Evolutionary conservation across 106 monocot genomes (phyloP).

Genomic region (Dioscorea zingiberensis): DNA sequence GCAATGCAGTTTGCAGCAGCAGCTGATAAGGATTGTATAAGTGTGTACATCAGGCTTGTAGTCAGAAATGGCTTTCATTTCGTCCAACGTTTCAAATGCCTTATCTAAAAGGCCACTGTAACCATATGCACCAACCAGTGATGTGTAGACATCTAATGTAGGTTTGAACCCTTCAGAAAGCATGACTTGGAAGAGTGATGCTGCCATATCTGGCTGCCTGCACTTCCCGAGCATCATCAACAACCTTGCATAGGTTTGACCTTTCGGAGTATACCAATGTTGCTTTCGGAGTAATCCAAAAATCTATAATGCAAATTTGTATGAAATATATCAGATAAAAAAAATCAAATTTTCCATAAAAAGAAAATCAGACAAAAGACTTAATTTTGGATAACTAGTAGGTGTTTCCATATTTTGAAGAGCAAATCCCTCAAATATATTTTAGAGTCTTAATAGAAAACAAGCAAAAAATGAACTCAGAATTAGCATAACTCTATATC

Average conservation of each 20-base stretch:
- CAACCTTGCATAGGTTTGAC: constrained; percentile 71
- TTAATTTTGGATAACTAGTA: background rate
- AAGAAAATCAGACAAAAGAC: background rate
- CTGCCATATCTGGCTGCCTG: constrained; percentile 52
- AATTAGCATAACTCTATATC: no score
- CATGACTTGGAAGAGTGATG: constrained; percentile 61
- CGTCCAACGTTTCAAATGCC: constrained; percentile 54
- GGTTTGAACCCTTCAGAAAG: constrained; percentile 76
- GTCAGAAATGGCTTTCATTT: constrained; percentile 75
- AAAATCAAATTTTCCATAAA: background rate
- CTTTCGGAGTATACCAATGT: constrained; percentile 78
- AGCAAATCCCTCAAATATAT: no score
- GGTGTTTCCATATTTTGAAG: no score
- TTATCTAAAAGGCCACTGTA: constrained; percentile 48
- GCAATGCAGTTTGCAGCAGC: constrained; percentile 42
- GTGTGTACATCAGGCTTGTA: constrained; percentile 84
- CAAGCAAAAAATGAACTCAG: no score
- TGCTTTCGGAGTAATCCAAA: constrained; percentile 76
- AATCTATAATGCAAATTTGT: constrained; percentile 31
- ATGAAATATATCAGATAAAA: background rate
- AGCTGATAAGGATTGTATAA: constrained; percentile 65
- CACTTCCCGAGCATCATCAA: constrained; percentile 80
- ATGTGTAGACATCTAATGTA: constrained; percentile 85
- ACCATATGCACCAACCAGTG: constrained; percentile 80
- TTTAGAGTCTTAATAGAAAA: no score